Evolutionary conservation across 2,329 filamentous ascomycete species (phyloP), one percentile per base, ranked within the genome.

Genomic region (Lizonia empirigonia): DNA sequence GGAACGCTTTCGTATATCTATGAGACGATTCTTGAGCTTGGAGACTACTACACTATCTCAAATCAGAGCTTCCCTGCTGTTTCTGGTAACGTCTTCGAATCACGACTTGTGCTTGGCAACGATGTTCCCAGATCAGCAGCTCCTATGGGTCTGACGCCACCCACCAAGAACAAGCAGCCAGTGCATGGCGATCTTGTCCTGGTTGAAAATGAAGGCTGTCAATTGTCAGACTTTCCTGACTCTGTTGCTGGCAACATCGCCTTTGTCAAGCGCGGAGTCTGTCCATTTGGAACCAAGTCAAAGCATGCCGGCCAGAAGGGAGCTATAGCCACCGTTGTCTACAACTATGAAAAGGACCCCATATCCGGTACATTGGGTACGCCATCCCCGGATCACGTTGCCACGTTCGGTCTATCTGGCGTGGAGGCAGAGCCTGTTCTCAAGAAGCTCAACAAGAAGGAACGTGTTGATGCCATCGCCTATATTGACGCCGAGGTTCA

Each of bases 241-340:
- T 73, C 77, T 0, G 77, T 87, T 9, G 71, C 76, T 13, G 87
- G 85, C 34, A 84, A 84, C 53, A 87, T 95, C 53, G 89, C 87
- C 5, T 79, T 94, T 36, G 81, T 94, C 61, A 79, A 81, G 40
- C 85, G 90, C 48, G 90, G 90, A 48, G 79, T 77, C 1, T 94
- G 90, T 65, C 63, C 84, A 4, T 94, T 94, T 63, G 88, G 86
- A 13, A 77, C 80, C 53, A 94, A 95, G 76, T 87, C 87, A 0
- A 80, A 81, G 48, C 76, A 83, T 16, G 89, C 90, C 7, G 87
- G 86, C 38, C 80, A 78, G 46, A 87, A 88, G 2, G 88, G 89
- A 18, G 90, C 90, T 7, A 72, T 84, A 8, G 89, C 87, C 2
- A 88, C 86, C 1, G 75, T 94, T 13, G 79, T 94, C 30, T 93